Base-by-base conservation (phyloP, 768 basidiomycete species). In the Tylopilus cervinicoccineus region DNA sequence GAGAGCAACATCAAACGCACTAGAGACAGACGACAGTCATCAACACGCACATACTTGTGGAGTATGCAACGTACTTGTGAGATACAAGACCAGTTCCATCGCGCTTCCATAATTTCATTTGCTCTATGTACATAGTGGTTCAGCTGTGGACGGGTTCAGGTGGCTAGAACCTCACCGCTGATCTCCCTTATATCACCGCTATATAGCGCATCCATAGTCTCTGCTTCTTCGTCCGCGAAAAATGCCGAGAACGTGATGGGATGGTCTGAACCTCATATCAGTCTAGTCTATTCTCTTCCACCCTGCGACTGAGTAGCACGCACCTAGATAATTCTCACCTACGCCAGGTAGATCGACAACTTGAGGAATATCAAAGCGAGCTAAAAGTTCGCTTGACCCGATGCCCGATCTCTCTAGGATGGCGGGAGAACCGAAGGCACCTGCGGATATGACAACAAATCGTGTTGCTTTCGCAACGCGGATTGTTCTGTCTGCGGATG, bases 301-400 rank as follows among this genome's bases (percentile, higher is more conserved):
- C 6, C 12, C n/a, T 6, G 31, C 27, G 16, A 22, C 23, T 1
- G 33, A 10, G 5, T 37, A 32, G 22, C n/a, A 45, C 59, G 34
- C 43, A 76, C 80, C 79, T 64, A 75, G 71, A 47, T 77, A 80
- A 54, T 87, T 78, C 56, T 85, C 82, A 17, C 88, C 88, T 2
- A 91, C 87, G 16, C 83, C 84, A 1, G 86, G 85, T 13, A 90
- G 76, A 45, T 87, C 79, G 13, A 86, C 72, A 23, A 79, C 42
- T 49, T 72, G 69, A 7, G 66, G 55, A 27, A 91, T 75, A 11
- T 70, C 72, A 44, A 76, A 66, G 28, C 65, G 67, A 33, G 74
- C 57, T 33, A 89, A 67, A 33, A 84, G 54, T 2, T 65, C 58
- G 17, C 63, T 57, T 3, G 76, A 74, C 8, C 88, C 88, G 34